A percentile compares a stretch with the other conserved stretches of the same genome.
These are phyloP conservation scores for Penicillium mononematosum DNA, from an alignment of 495 filamentous ascomycete genomes.

Conservation along the genomic window DNA sequence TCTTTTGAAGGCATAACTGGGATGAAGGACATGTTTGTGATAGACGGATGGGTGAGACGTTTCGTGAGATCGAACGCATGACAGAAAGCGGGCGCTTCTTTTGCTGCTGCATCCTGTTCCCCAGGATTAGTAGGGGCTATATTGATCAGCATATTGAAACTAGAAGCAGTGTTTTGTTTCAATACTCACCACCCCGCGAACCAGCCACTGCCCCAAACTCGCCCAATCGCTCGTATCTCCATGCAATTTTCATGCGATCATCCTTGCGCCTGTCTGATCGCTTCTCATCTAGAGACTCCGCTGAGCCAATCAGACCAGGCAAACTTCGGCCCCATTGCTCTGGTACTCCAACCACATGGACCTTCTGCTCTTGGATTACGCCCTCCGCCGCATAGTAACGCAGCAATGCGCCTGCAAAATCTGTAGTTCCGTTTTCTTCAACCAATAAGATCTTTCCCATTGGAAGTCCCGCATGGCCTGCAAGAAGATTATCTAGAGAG, in stretches of 20 bases:
- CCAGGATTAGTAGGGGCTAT: conserved; percentile 28
- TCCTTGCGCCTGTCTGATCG: conserved; percentile 40
- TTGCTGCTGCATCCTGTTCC: conserved; percentile 26
- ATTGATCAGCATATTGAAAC: conserved; percentile 20
- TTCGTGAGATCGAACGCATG: conserved; percentile 91
- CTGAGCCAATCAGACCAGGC: conserved; percentile 64
- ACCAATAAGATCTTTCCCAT: conserved; percentile 78
- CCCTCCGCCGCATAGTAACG: conserved; percentile 93
- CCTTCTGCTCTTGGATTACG: conserved; percentile 82
- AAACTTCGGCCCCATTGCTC: conserved; percentile 80
- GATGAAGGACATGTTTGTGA: conserved; percentile 57
- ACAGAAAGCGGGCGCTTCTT: conserved; percentile 59
- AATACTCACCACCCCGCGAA: conserved; percentile 50
- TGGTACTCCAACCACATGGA: conserved; percentile 78
- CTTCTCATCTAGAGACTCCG: conserved; percentile 45
- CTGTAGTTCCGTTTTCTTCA: conserved; percentile 93
- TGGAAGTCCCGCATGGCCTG: conserved; percentile 83
- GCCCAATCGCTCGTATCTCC: conserved; percentile 88
- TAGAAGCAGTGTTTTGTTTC: not conserved
- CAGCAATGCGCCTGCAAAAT: conserved; percentile 82
- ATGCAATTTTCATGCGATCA: conserved; percentile 97
- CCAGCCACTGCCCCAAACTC: conserved; percentile 57
- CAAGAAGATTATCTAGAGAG: conserved; percentile 80
- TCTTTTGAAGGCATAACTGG: conserved; percentile 48
- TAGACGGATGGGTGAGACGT: conserved; percentile 62